Evolutionary conservation across 768 basidiomycete genomes (phyloP).

Genomic region (Coprinopsis cinerea): DNA sequence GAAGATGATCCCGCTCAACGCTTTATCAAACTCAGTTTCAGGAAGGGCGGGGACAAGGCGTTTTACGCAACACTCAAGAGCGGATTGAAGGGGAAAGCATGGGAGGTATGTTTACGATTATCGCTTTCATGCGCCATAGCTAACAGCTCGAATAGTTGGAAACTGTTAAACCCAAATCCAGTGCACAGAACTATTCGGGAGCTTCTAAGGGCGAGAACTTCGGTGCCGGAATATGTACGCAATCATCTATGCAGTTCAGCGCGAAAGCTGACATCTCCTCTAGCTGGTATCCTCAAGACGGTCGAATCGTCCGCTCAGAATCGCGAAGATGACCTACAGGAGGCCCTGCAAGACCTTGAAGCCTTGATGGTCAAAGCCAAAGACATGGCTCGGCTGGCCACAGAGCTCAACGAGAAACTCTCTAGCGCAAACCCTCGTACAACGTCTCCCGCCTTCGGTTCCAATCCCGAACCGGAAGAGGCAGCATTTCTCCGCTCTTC

Average conservation of each 20-base stretch:
- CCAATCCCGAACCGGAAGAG: constrained; percentile 64
- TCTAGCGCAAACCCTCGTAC: constrained; percentile 20
- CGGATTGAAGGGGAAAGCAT: constrained; percentile 62
- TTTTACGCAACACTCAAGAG: constrained; percentile 77
- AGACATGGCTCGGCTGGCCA: constrained; percentile 89
- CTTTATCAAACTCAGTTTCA: constrained; percentile 80
- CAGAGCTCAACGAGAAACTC: constrained; percentile 79
- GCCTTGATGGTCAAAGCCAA: constrained; percentile 86
- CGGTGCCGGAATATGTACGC: constrained; percentile 13
- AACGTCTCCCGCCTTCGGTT: constrained; percentile 17
- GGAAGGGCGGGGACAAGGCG: constrained; percentile 82
- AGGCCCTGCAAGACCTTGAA: constrained; percentile 83
- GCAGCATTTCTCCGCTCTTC: constrained; percentile 85
- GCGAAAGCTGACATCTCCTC: constrained; percentile 1
- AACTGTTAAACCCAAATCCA: neutral
- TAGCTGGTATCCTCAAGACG: constrained; percentile 78
- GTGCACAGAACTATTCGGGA: no score
- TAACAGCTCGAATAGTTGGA: no score
- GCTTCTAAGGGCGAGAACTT: no score
- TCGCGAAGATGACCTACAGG: constrained; percentile 58
- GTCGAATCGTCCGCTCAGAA: constrained; percentile 65
- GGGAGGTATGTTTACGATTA: constrained; percentile 47
- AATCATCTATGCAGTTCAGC: neutral
- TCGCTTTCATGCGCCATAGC: neutral
- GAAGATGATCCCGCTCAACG: constrained; percentile 31